Conservation (phyloP, 2,329 filamentous ascomycete species). For the Penicillium crustosum region DNA sequence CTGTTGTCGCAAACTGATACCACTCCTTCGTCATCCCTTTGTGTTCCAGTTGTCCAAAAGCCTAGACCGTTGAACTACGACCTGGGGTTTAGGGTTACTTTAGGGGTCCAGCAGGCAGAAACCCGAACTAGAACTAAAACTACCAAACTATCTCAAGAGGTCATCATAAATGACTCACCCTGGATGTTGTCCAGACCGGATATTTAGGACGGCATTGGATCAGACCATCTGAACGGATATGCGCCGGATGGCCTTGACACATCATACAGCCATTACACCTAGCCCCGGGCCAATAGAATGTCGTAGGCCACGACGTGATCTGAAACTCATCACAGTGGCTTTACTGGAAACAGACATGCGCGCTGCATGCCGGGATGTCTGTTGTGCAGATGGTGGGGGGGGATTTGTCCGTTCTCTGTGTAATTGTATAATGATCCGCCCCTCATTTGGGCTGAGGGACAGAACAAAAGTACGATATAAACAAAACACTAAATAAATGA, state of each 20-base stretch:
- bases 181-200: not conserved
- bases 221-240: slow-evolving; percentile 8
- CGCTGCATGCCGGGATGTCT: slow-evolving; percentile 5
- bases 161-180: slow-evolving; percentile 8
- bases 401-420: not conserved
- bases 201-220: not conserved
- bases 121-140: not conserved
- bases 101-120: not conserved
- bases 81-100: not conserved
- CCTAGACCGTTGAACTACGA: not conserved
- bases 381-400: slow-evolving; percentile 11
- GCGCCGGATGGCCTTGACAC: not conserved
- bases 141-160: not conserved
- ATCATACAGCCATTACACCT: slow-evolving; percentile 2
- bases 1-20: slow-evolving; percentile 4
- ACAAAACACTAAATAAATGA: not conserved
- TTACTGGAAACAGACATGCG: not conserved
- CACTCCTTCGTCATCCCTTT: not conserved
- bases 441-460: not conserved
- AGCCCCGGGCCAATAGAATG: not conserved
- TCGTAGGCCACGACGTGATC: not conserved
- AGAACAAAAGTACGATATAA: not conserved
- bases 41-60: not conserved
- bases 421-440: not conserved
- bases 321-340: slow-evolving; percentile 11